Evolutionary conservation across 345 rosid species (phyloP).

Genomic region (Syzygium grande): DNA sequence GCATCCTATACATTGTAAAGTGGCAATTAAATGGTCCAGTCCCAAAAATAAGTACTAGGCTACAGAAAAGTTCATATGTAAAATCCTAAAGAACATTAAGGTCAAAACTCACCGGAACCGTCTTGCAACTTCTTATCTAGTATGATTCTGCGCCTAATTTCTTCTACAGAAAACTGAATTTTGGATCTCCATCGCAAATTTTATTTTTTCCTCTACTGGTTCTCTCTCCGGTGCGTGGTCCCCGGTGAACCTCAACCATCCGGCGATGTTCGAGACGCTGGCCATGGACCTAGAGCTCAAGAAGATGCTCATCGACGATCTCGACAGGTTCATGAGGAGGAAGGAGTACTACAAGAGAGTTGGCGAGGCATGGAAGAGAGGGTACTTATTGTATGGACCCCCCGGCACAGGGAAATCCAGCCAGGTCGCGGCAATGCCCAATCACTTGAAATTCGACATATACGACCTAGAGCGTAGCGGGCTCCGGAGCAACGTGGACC

Average conservation of each 20-base stretch:
- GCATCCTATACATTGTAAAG: no score
- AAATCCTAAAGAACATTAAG: no score
- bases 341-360: background rate
- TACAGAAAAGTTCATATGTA: no score
- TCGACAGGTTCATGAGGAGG: background rate
- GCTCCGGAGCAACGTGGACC: background rate
- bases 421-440: slow-evolving; percentile 9
- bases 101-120: background rate
- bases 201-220: background rate
- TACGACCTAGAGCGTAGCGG: background rate
- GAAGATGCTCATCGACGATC: background rate
- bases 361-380: background rate
- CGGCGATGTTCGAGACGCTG: background rate
- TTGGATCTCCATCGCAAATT: background rate
- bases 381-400: slow-evolving; percentile 1
- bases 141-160: background rate
- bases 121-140: background rate
- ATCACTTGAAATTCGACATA: slow-evolving; percentile 5
- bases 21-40: no score
- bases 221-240: background rate
- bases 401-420: slow-evolving; percentile 8
- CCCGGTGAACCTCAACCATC: background rate
- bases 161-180: background rate
- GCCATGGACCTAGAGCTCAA: background rate
- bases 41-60: no score